Conservation (phyloP, 352 stramenopile genomes). For the Phytophthora pistaciae region DNA sequence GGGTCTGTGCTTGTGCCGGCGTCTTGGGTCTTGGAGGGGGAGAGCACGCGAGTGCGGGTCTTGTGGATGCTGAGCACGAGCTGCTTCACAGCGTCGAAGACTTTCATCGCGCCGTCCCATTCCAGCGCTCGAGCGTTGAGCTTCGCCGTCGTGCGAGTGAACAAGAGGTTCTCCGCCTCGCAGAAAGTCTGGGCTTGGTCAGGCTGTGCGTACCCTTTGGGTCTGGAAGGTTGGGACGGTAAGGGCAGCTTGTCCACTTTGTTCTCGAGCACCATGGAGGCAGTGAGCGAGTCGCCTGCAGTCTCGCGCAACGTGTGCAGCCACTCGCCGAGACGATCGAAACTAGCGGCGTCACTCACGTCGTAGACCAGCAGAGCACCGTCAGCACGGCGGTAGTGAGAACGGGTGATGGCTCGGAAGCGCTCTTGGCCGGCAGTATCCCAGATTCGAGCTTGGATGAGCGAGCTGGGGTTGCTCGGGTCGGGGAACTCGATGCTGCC, state of each 20-base stretch:
- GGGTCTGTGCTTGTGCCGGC: not conserved
- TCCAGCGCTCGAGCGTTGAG: conserved; percentile 62
- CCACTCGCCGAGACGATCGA: conserved; percentile 90
- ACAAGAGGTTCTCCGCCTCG: conserved; percentile 62
- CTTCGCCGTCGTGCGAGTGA: conserved; percentile 72
- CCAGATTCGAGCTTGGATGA: conserved; percentile 88
- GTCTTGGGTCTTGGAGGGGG: conserved; percentile 9
- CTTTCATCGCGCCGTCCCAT: conserved; percentile 60
- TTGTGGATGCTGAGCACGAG: conserved; percentile 75
- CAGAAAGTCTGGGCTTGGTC: conserved; percentile 62
- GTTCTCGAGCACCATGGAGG: conserved; percentile 92
- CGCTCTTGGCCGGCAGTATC: conserved; percentile 91
- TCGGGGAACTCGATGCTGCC: conserved; percentile 73
- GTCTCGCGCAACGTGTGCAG: conserved; percentile 89
- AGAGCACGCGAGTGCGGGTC: not conserved
- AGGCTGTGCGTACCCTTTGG: conserved; percentile 57
- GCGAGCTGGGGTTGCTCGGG: conserved; percentile 57
- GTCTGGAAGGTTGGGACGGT: conserved; percentile 1
- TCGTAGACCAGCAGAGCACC: conserved; percentile 94
- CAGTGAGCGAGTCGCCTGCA: conserved; percentile 84
- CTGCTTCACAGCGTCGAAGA: conserved; percentile 61
- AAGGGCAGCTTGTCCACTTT: conserved; percentile 83
- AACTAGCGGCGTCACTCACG: conserved; percentile 87
- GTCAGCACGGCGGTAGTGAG: conserved; percentile 86
- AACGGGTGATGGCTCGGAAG: conserved; percentile 91